These are phyloP conservation scores for Backusella parvicylindrica DNA, from an alignment of 192 early-diverging fungal genomes.

Conservation along the genomic window DNA sequence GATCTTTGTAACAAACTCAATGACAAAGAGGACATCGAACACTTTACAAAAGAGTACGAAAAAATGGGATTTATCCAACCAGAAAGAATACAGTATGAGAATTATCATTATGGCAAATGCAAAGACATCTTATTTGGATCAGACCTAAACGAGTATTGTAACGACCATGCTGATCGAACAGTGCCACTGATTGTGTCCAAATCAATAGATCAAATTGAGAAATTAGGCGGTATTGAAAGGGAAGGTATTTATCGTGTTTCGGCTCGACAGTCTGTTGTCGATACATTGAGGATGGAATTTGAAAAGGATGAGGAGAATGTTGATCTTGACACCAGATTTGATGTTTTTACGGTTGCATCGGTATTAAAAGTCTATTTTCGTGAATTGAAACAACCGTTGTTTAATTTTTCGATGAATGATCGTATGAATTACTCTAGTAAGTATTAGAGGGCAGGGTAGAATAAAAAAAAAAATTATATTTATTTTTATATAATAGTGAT, in stretches of 20 bases:
- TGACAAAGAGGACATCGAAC: conserved; percentile 20
- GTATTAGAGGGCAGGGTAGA: background rate
- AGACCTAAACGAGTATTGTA: conserved; percentile 23
- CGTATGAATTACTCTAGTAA: conserved; percentile 49
- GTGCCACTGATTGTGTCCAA: conserved; percentile 28
- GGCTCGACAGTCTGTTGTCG: conserved; percentile 26
- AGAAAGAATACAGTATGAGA: background rate
- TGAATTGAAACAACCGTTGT: conserved; percentile 60
- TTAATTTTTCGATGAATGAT: conserved; percentile 49
- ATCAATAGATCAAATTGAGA: conserved; percentile 32
- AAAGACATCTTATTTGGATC: conserved; percentile 36
- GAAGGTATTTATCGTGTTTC: conserved; percentile 42
- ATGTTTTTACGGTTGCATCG: conserved; percentile 54
- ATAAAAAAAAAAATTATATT: background rate
- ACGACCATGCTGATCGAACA: conserved; percentile 8
- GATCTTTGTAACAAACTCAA: conserved; percentile 6
- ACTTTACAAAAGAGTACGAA: conserved; percentile 17
- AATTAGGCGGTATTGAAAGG: conserved; percentile 24
- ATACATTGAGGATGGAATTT: conserved; percentile 26
- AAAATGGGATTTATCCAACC: conserved; percentile 11
- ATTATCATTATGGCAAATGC: conserved; percentile 6
- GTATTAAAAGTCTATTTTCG: conserved; percentile 66
- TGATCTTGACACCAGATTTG: conserved; percentile 33
- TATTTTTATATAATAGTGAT: conserved; percentile 29
- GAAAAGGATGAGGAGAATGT: conserved; percentile 29